These are phyloP conservation scores for Cryptococcus floricola DNA, from an alignment of 1,284 basidiomycete genomes.

Conservation along the genomic window DNA sequence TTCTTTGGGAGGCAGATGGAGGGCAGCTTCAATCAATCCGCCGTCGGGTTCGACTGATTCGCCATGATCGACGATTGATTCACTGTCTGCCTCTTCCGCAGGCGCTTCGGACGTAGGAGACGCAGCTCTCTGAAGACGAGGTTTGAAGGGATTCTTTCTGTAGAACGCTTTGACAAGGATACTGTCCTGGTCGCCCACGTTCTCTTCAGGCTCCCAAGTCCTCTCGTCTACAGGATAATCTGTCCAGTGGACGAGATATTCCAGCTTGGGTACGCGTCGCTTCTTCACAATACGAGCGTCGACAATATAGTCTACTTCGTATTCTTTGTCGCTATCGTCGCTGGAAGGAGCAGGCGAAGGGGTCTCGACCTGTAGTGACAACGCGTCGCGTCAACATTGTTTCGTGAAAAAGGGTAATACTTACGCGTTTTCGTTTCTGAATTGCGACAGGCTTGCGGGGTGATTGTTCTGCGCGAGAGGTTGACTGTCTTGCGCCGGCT, in stretches of 20 bases:
- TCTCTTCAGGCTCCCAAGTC: conserved; percentile 34
- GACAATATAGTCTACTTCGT: conserved; percentile 41
- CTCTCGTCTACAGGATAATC: conserved; percentile 29
- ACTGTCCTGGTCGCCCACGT: conserved; percentile 46
- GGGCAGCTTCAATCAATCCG: too few species aligned
- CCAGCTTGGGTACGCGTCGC: conserved; percentile 21
- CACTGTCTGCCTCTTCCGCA: not conserved
- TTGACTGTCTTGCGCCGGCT: too few species aligned
- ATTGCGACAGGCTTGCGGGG: too few species aligned
- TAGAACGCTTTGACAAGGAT: conserved; percentile 36
- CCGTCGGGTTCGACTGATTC: too few species aligned
- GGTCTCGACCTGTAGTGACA: too few species aligned
- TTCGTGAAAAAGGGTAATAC: too few species aligned
- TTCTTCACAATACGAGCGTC: conserved; percentile 25
- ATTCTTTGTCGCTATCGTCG: conserved; percentile 33
- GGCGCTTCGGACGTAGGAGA: too few species aligned
- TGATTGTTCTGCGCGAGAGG: too few species aligned
- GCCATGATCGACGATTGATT: not conserved
- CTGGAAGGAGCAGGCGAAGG: too few species aligned
- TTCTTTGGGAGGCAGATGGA: too few species aligned
- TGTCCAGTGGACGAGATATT: conserved; percentile 42
- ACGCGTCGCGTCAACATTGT: too few species aligned
- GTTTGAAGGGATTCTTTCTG: conserved; percentile 27
- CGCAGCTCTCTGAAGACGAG: not conserved
- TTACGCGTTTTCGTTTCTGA: too few species aligned